Conservation (phyloP, 257 asterid species). For the Apocynum venetum region DNA sequence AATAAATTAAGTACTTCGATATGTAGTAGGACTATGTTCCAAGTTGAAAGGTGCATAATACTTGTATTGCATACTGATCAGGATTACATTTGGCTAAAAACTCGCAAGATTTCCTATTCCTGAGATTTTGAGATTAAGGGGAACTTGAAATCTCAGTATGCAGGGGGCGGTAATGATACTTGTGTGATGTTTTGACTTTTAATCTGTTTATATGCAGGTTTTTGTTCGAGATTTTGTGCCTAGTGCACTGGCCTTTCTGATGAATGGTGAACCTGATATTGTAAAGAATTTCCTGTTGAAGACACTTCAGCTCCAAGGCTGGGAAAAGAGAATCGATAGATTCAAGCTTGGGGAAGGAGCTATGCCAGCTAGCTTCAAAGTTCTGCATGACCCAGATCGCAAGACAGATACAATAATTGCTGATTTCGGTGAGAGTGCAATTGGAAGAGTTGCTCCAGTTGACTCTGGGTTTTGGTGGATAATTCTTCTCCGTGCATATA, state of each 20-base stretch:
- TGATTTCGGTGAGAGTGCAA: constrained; percentile 82
- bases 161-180: neutral
- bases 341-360: constrained; percentile 81
- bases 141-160: neutral
- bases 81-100: constrained; percentile 6
- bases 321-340: constrained; percentile 68
- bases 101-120: neutral
- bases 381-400: constrained; percentile 63
- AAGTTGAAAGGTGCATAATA: constrained; percentile 1
- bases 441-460: constrained; percentile 81
- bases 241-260: constrained; percentile 66
- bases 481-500: constrained; percentile 75
- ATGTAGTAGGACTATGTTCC: neutral
- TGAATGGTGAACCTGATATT: constrained; percentile 76
- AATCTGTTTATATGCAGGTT: constrained; percentile 37
- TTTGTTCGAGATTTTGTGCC: constrained; percentile 82
- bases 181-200: neutral
- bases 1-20: neutral
- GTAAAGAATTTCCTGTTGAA: constrained; percentile 66
- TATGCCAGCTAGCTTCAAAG: constrained; percentile 82
- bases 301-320: constrained; percentile 78
- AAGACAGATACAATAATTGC: constrained; percentile 60
- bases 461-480: constrained; percentile 95
- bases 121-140: neutral
- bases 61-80: constrained; percentile 3